Conservation (phyloP, 139 green algal species). For the Desmodesmus armatus region DNA sequence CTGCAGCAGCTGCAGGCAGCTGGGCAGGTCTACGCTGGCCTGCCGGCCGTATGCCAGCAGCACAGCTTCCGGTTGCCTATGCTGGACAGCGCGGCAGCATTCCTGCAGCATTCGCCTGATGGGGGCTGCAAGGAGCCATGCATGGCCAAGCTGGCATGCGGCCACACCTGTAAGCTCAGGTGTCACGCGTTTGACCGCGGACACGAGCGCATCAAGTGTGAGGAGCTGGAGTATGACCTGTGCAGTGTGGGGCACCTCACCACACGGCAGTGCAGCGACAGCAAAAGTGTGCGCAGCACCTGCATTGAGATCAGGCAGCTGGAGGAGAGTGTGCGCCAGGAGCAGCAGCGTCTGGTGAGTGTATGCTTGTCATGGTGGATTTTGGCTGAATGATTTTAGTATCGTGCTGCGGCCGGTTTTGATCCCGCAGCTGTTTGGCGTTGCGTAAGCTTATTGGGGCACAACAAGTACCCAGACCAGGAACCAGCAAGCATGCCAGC, state of each 20-base stretch:
- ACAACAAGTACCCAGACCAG: too few relatives aligned
- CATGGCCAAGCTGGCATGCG: conserved; percentile 60
- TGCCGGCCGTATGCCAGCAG: conserved; percentile 66
- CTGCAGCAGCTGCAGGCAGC: conserved; percentile 47
- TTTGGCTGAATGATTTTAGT: too few relatives aligned
- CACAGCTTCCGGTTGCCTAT: conserved; percentile 47
- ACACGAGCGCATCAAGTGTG: conserved; percentile 50
- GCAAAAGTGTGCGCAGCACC: background rate
- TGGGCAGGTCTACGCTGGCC: conserved; percentile 33
- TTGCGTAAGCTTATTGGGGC: too few relatives aligned
- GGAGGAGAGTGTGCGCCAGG: conserved; percentile 14
- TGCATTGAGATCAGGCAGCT: conserved; percentile 47
- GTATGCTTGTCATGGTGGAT: too few relatives aligned
- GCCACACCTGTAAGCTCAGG: conserved; percentile 63
- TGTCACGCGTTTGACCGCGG: conserved; percentile 55
- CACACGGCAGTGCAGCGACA: conserved; percentile 19
- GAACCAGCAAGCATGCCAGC: too few relatives aligned
- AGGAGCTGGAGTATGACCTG: conserved; percentile 47
- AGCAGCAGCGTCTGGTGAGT: conserved; percentile 42
- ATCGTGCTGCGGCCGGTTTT: too few relatives aligned
- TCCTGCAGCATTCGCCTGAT: conserved; percentile 51
- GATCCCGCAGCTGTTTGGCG: too few relatives aligned
- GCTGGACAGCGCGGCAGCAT: conserved; percentile 41
- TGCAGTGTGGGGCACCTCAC: conserved; percentile 53
- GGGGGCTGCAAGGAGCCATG: conserved; percentile 72